Base-by-base conservation (phyloP, 2,329 filamentous ascomycete genomes). In the Fusarium secorum region DNA sequence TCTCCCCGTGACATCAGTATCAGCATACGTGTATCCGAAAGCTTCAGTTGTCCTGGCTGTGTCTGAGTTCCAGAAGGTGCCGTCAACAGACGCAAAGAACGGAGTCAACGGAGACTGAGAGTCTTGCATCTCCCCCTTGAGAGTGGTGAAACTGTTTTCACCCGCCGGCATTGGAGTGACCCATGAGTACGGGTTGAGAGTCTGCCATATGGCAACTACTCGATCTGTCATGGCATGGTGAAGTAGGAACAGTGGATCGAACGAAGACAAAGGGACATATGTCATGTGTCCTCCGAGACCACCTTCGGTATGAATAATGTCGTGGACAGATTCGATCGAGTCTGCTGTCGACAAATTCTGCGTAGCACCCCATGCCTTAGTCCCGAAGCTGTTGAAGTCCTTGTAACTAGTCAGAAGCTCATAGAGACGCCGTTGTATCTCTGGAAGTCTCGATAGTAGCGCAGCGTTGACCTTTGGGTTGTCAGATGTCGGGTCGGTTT, bases 151-250 rank as follows among this genome's bases (percentile, higher is more conserved):
- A 4, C 90, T 92, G 17, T 85, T 84, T 39, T 85, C 85, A n/a
- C 79, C 81, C 55, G 84, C 87, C 11, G 81, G 72, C 66, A 87
- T 85, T 2, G 90, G 86, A 26, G 84, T 81, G 9, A 94, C 86
- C 81, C 90, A 95, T 32, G 87, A 87, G 24, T 88, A 82, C 1
- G 91, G 91, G 70, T 96, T 87, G 18, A 96, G 79, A 2, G 86
- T 83, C 81, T 96, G 92, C 92, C 92, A 96, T 66, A 97, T 86
- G 35, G 92, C 88, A 68, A 94, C 88, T 32, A 93, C 80, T 5
- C 93, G 88, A 76, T 97, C 93, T 11, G 94, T 87, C 79, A 92
- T 94, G 68, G 85, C 83, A 74, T 95, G 93, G 75, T 95, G 92
- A 13, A 95, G 81, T 81, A 91, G 93, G 80, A 95, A 95, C 17